phyloP scores from a whole-genome alignment of 768 basidiomycete genomes.

The Wakefieldia striispora region DNA sequence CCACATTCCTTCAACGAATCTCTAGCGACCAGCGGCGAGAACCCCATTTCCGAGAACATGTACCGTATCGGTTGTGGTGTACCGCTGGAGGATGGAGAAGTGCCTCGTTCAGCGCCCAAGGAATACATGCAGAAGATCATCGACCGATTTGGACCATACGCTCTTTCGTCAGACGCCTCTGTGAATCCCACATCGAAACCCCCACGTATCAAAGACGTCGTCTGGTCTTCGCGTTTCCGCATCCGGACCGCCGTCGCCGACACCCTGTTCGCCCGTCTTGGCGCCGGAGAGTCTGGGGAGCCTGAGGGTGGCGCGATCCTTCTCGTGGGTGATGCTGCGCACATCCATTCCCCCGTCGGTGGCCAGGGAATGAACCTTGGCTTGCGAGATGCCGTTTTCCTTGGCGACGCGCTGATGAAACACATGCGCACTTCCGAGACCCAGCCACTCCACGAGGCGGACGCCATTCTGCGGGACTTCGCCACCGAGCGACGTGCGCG shows the following conservation, averaged over 20 bases:
- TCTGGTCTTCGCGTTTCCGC: constrained; percentile 50
- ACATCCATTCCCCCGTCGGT: constrained; percentile 53
- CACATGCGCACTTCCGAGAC: constrained; percentile 29
- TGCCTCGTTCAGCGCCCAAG: constrained; percentile 37
- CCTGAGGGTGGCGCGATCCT: constrained; percentile 18
- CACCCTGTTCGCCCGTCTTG: not conserved
- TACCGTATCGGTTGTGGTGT: constrained; percentile 45
- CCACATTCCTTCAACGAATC: constrained; percentile 16
- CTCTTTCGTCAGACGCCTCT: constrained; percentile 37
- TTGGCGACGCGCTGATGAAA: constrained; percentile 41
- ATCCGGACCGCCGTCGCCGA: constrained; percentile 46
- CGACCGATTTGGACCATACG: constrained; percentile 39
- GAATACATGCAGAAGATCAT: constrained; percentile 46
- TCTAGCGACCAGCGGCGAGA: constrained; percentile 16
- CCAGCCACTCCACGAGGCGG: constrained; percentile 17
- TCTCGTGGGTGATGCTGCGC: constrained; percentile 48
- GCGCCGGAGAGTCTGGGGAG: not conserved
- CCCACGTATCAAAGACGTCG: constrained; percentile 35
- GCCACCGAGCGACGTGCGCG: constrained; percentile 35
- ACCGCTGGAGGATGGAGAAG: constrained; percentile 34
- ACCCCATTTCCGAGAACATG: constrained; percentile 9
- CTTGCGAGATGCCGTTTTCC: constrained; percentile 47
- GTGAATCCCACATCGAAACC: constrained; percentile 31
- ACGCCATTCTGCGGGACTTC: constrained; percentile 37
- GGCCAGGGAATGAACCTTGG: constrained; percentile 63